These are phyloP conservation scores for Chaetothyriales sp. DNA, from an alignment of 2,329 filamentous ascomycete species.

Conservation along the genomic window DNA sequence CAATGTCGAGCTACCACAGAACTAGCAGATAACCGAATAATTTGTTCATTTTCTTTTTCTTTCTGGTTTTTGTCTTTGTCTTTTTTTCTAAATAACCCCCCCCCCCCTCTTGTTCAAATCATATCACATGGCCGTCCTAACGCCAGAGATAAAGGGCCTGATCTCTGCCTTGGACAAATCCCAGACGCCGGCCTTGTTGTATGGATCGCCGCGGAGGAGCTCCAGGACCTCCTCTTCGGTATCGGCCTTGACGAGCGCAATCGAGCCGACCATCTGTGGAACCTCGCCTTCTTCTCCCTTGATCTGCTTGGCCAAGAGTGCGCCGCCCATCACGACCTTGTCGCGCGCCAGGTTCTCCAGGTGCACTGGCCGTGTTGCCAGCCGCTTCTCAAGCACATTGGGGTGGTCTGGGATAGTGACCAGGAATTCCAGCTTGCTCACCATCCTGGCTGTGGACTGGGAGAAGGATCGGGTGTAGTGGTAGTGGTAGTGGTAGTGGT, in stretches of 20 bases:
- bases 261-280: constrained; percentile 53
- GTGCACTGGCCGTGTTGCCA: constrained; percentile 13
- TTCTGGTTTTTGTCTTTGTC: too few species aligned
- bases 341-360: constrained; percentile 12
- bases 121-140: constrained; percentile 13
- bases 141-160: constrained; percentile 13
- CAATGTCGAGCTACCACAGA: too few species aligned
- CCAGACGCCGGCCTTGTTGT: constrained; percentile 60
- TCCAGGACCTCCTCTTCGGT: constrained; percentile 55
- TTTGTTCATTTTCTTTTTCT: too few species aligned
- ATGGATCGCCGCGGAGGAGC: constrained; percentile 55
- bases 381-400: constrained; percentile 38
- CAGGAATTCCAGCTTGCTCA: constrained; percentile 46
- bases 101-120: background rate
- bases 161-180: constrained; percentile 50
- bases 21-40: too few species aligned
- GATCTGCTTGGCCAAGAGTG: constrained; percentile 51
- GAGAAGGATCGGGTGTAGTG: background rate
- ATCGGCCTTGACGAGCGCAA: constrained; percentile 51
- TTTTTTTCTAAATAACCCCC: too few species aligned
- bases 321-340: constrained; percentile 34
- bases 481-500: background rate
- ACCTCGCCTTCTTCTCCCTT: constrained; percentile 38
- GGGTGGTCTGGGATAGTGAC: constrained; percentile 54
- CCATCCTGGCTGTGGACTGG: background rate